Percentiles rank a stretch among this genome's conserved stretches.
phyloP scores from a whole-genome alignment of 192 early-diverging fungal species.

The Cladochytrium replicatum region DNA sequence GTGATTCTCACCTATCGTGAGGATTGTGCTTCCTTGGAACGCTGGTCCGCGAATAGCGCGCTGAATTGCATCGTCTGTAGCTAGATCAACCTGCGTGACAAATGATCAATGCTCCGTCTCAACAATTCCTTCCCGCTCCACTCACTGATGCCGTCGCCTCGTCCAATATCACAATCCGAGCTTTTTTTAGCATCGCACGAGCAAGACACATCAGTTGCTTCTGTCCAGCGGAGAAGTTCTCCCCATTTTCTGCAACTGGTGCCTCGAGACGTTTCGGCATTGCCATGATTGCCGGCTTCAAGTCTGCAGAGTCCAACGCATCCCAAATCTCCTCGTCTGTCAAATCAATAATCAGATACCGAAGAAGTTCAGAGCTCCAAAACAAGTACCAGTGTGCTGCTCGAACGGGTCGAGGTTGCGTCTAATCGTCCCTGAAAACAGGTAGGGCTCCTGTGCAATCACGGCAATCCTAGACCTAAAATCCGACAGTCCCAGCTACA shows the following conservation, averaged over 20 bases:
- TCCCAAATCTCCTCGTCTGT: neutral
- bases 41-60: slow-evolving; percentile 60
- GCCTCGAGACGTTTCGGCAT: slow-evolving; percentile 7
- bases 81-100: no score
- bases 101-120: no score
- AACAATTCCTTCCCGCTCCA: no score
- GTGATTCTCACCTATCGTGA: no score
- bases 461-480: slow-evolving; percentile 65
- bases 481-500: slow-evolving; percentile 61
- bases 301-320: neutral
- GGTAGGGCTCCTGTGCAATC: slow-evolving; percentile 61
- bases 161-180: slow-evolving; percentile 53
- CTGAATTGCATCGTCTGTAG: slow-evolving; percentile 61
- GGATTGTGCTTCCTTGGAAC: slow-evolving; percentile 63
- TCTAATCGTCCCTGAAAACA: slow-evolving; percentile 54
- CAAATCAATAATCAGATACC: neutral
- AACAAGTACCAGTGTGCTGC: slow-evolving; percentile 24
- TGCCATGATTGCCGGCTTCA: slow-evolving; percentile 10
- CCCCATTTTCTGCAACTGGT: slow-evolving; percentile 40
- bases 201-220: slow-evolving; percentile 67
- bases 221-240: slow-evolving; percentile 67
- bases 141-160: slow-evolving; percentile 40
- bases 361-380: no score
- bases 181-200: slow-evolving; percentile 45
- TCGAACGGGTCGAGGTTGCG: slow-evolving; percentile 48